Base-by-base conservation (phyloP, 169 alveolate species). In the Eimeria acervulina region DNA sequence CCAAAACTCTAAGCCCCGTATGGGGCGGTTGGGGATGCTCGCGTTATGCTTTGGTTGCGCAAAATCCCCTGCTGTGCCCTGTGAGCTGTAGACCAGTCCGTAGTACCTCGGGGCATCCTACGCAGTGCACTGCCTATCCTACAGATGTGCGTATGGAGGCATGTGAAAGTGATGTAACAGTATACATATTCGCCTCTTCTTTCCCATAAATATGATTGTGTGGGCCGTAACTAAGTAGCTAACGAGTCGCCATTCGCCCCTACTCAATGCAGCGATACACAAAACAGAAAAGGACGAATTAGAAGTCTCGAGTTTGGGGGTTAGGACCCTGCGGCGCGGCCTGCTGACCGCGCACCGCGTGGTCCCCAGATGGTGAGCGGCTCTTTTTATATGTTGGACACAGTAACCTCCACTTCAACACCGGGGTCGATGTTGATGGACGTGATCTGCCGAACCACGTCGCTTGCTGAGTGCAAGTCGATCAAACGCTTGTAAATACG, bases 401-500 rank as follows among this genome's bases (percentile, higher is more conserved):
- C 98, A 96, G 99, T 98, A 93, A 99, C 99, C 96, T 99, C 99
- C 66, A 99, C 99, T 96, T 99, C 99, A 33, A 99, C 99, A 63
- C 99, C 99, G 66, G 99, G 99, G 97, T 99, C 99, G 95, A 99
- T 98, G 97, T 98, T 98, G 97, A 99, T 98, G 87, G 99, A 98
- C 80, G 99, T 99, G 97, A 99, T 99, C 97, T 99, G 99, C 97
- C 98, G 98, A 96, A 99, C 99, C 70, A 98, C 99, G 90, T 99
- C 99, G 95, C 99, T 97, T 90, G 99, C 99, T 88, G 99, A 99
- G 98, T 98, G 99, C 96, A 99, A 97, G 97, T 98, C 99, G 97
- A 99, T 98, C 95, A 99, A 98, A 97, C 99, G 99, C 98, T 99
- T 99, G 99, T 99, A 99, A 95, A 99, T 98, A 85, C 99, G 98